phyloP scores from a whole-genome alignment of 208 protist genomes.

The Acanthamoeba healyi region DNA sequence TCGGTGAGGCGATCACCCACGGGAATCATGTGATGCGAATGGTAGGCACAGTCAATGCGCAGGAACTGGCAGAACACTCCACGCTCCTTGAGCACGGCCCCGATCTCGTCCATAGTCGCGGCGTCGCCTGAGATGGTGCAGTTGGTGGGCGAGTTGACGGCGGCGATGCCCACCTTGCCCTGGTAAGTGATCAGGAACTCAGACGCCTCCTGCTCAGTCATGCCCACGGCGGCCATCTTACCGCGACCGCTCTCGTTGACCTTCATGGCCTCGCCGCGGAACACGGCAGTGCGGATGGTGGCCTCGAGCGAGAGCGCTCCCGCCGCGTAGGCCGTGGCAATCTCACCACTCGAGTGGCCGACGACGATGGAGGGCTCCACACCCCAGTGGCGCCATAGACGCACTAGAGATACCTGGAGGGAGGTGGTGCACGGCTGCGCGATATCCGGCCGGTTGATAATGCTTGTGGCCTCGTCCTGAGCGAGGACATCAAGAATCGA shows the following conservation, averaged over 20 bases:
- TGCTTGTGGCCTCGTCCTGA: background rate
- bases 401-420: constrained; percentile 74
- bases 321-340: constrained; percentile 75
- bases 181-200: background rate
- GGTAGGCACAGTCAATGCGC: constrained; percentile 60
- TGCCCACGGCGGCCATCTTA: constrained; percentile 78
- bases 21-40: constrained; percentile 56
- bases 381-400: constrained; percentile 78
- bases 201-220: constrained; percentile 54
- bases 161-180: constrained; percentile 20
- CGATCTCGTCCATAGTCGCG: background rate
- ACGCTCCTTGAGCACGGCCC: constrained; percentile 16
- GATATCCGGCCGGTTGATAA: constrained; percentile 71
- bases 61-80: constrained; percentile 52
- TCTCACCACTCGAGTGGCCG: constrained; percentile 85
- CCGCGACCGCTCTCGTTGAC: constrained; percentile 72
- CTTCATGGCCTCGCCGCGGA: constrained; percentile 72
- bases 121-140: constrained; percentile 36
- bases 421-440: constrained; percentile 76
- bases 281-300: constrained; percentile 61
- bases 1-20: constrained; percentile 11
- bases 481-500: constrained; percentile 71
- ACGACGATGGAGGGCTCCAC: constrained; percentile 77
- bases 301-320: constrained; percentile 80
- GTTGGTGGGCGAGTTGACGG: constrained; percentile 36